phyloP scores from a whole-genome alignment of 2,329 filamentous ascomycete genomes.

The Alternaria solani region DNA sequence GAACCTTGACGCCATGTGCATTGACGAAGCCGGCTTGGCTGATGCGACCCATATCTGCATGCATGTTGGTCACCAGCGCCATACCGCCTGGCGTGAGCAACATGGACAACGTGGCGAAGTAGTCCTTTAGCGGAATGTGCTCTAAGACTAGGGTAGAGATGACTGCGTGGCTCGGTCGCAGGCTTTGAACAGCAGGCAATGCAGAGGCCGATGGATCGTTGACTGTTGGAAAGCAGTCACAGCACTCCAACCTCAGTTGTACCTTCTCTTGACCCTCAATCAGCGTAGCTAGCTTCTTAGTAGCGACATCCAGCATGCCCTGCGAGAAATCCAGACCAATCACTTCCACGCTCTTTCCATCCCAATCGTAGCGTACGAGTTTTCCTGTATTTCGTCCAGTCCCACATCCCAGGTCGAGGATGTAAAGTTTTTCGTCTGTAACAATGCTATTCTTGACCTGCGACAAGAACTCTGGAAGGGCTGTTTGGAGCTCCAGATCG shows the following conservation, averaged over 20 bases:
- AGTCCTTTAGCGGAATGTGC: constrained; percentile 63
- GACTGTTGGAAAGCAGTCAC: constrained; percentile 43
- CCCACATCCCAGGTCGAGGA: constrained; percentile 71
- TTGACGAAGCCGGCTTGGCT: constrained; percentile 71
- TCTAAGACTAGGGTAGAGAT: constrained; percentile 71
- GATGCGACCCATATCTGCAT: constrained; percentile 67
- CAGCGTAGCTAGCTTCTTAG: constrained; percentile 41
- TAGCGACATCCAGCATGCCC: constrained; percentile 66
- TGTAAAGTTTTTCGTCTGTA: constrained; percentile 34
- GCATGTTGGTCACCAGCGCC: constrained; percentile 73
- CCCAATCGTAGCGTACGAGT: constrained; percentile 52
- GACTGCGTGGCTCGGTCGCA: constrained; percentile 54
- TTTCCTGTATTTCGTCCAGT: constrained; percentile 70
- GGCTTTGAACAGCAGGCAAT: constrained; percentile 24
- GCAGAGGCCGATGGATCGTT: constrained; percentile 23
- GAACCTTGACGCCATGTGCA: constrained; percentile 61
- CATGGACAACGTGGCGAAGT: constrained; percentile 58
- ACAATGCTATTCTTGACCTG: constrained; percentile 28
- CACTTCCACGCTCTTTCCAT: constrained; percentile 46
- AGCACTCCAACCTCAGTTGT: constrained; percentile 29
- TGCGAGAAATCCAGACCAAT: constrained; percentile 65
- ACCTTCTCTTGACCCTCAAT: not conserved
- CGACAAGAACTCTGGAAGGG: constrained; percentile 61
- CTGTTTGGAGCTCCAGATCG: constrained; percentile 60
- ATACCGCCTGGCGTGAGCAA: constrained; percentile 58